Evolutionary conservation across 2,329 filamentous ascomycete genomes (phyloP).

Genomic region (Capronia americana): DNA sequence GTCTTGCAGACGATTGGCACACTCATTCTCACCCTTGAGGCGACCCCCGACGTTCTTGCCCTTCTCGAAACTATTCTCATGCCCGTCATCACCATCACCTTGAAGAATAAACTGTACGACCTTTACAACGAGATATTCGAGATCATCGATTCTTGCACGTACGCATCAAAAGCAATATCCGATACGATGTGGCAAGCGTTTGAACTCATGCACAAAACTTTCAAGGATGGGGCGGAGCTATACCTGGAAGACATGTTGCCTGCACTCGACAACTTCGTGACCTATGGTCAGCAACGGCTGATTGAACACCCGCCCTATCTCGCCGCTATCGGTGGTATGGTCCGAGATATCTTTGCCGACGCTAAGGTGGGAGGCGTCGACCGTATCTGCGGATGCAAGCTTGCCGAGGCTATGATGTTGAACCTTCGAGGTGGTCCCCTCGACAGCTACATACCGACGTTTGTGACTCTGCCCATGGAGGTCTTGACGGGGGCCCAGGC

Average conservation of each 20-base stretch:
- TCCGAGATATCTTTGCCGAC: constrained; percentile 91
- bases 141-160: constrained; percentile 99
- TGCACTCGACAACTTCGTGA: constrained; percentile 95
- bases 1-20: constrained; percentile 98
- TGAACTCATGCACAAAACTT: constrained; percentile 93
- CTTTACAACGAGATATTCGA: constrained; percentile 98
- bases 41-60: constrained; percentile 90
- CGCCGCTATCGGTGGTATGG: constrained; percentile 89
- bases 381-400: constrained; percentile 94
- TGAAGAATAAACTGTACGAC: constrained; percentile 98
- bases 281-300: constrained; percentile 83
- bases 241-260: constrained; percentile 99
- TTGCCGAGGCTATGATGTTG: constrained; percentile 96
- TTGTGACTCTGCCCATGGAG: constrained; percentile 86
- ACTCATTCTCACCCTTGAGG: constrained; percentile 93
- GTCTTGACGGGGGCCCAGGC: constrained; percentile 76
- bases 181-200: constrained; percentile 99
- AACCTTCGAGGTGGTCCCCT: constrained; percentile 81
- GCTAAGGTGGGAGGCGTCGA: constrained; percentile 92
- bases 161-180: constrained; percentile 93
- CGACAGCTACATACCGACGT: constrained; percentile 85
- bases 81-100: constrained; percentile 93
- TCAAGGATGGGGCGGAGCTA: constrained; percentile 94
- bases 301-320: constrained; percentile 85
- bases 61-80: constrained; percentile 96